Base-by-base conservation (phyloP, 768 basidiomycete species). In the Leccinum disarticulatum region DNA sequence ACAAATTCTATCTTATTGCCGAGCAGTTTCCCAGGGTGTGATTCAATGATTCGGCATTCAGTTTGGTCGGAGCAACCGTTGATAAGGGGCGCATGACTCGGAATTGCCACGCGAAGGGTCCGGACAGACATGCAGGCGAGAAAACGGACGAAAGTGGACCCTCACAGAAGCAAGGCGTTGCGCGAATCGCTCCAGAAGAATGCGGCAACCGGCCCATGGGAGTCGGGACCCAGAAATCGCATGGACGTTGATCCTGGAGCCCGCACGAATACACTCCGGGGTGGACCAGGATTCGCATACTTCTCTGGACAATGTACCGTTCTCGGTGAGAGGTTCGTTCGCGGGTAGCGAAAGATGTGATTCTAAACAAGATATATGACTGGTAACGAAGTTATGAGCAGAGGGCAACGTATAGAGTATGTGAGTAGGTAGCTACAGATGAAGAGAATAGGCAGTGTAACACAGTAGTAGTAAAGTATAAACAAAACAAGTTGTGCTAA, bases 401-500 rank as follows among this genome's bases (percentile, higher is more conserved):
- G 19, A 56, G 27, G 51, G 56, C 47, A 28, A 57, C 33, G 15
- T 57, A 57, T 35, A 14, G 57, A 60, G 56, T 62, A 36, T 22
- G 31, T 31, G 33, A 22, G 38, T 68, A 66, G 25, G 31, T 33
- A 46, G 61, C 59, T 68, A 69, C 68, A 67, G 33, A 61, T 57
- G 22, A 27, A n/a, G 47, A 30, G 51, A 59, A 57, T 38, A 48
- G 25, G 10, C 30, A 41, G 49, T 56, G 57, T n/a, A 33, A 27
- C 55, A 57, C 14, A 22, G 25, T 7, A 22, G 25, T 7, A 43
- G 43, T 56, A 47, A n/a, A 46, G 25, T 51, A 52, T 54, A 59
- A 57, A 52, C 46, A 61, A 47, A 53, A 58, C 59, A 57, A 30
- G 25, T 36, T 25, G 43, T 33, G 48, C 47, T 33, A 64, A 54